Evolutionary conservation across 805 yeast genomes (phyloP), one percentile per base, ranked within the genome.

Genomic region (Suhomyces sp.): DNA sequence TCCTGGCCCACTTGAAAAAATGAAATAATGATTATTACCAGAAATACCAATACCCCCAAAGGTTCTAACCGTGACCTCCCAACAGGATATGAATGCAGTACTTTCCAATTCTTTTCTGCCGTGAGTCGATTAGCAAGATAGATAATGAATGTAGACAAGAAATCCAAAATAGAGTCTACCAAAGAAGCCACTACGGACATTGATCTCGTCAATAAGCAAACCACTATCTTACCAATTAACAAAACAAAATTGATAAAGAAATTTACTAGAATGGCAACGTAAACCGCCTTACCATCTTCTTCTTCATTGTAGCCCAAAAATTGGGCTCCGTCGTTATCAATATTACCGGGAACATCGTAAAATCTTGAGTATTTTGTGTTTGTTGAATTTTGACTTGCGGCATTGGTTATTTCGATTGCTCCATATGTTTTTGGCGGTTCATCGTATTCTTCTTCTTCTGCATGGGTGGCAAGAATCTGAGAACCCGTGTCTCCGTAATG

Each of bases 21-120:
- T 3, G 90, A 81, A 15, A 82, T 63, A 17, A 84, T 78, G 43
- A 84, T 84, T 24, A 85, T 67, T 25, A 83, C 69, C 1, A 88
- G 80, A 50, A 84, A 84, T 2, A 84, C 77, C 39, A 85, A 65
- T 12, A 84, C 83, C 0, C 95, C 93, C 37, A 84, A 68, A 1
- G 95, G 95, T 51, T 84, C 93, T 24, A 84, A 62, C 42, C 88
- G 71, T 24, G 79, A 69, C 30, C 85, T 65, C 3, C 95, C 95
- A 16, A 85, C 76, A 0, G 95, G 95, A 47, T 74, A 79, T 2
- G 63, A 46, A 37, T 65, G 63, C 19, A 60, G 59, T 3, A 74
- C 63, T 34, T 66, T 62, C 70, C 79, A 71, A 48, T 73, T 71
- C 33, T 54, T 57, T 10, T 63, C 60, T 7, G 63, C 57, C 3